These are phyloP conservation scores for Lipomyces lipofer DNA, from an alignment of 805 yeast genomes.

Conservation along the genomic window DNA sequence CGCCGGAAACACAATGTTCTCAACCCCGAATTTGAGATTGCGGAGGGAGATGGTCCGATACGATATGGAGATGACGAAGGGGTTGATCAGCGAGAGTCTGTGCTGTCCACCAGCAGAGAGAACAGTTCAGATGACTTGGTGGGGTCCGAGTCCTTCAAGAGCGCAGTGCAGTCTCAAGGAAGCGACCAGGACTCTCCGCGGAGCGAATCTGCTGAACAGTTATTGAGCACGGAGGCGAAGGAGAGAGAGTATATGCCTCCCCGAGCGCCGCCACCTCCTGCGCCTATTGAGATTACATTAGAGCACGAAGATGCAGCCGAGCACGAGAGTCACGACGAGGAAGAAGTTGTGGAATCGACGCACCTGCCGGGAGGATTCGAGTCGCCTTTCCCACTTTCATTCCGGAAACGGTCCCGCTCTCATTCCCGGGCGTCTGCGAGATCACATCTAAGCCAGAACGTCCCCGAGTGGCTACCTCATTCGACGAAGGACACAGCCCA, in stretches of 20 bases:
- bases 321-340: conserved; percentile 9
- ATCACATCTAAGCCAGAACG: conserved; percentile 11
- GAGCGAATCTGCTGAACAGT: too few species aligned
- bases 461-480: conserved; percentile 25
- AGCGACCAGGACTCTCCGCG: neutral
- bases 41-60: conserved; percentile 8
- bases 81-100: too few species aligned
- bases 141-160: conserved; percentile 12
- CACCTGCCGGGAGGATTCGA: conserved; percentile 1
- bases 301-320: neutral
- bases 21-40: conserved; percentile 13
- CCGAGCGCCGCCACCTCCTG: neutral
- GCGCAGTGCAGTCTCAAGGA: conserved; percentile 14
- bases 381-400: conserved; percentile 13
- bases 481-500: conserved; percentile 7
- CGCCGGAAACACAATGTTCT: conserved; percentile 19
- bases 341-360: neutral
- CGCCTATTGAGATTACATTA: neutral
- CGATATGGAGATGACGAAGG: neutral
- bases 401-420: conserved; percentile 10
- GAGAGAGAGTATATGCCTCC: too few species aligned
- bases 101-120: too few species aligned
- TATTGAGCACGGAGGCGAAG: too few species aligned
- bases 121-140: neutral
- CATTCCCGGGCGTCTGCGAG: conserved; percentile 8